phyloP scores from a whole-genome alignment of 1,139 yeast species.

The Barnettozyma hawaiiensis region DNA sequence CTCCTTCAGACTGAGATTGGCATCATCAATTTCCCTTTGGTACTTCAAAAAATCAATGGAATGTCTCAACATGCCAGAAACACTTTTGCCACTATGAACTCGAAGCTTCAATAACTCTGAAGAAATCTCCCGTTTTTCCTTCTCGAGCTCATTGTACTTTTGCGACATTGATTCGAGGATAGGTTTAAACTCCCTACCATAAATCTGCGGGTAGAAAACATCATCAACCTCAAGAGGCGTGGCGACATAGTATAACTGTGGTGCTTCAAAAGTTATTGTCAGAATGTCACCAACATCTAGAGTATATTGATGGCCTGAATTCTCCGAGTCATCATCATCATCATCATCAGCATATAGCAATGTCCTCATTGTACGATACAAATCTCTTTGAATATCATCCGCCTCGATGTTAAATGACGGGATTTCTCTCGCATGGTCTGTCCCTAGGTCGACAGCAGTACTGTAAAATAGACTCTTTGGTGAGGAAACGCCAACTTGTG shows the following conservation, averaged over 20 bases:
- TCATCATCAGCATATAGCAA: constrained; percentile 28
- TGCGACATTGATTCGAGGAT: constrained; percentile 20
- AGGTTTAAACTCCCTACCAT: constrained; percentile 29
- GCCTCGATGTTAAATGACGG: constrained; percentile 31
- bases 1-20: constrained; percentile 5
- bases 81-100: constrained; percentile 32
- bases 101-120: constrained; percentile 26
- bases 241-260: constrained; percentile 26
- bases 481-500: constrained; percentile 16
- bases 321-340: constrained; percentile 23
- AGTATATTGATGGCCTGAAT: constrained; percentile 15
- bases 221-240: constrained; percentile 32
- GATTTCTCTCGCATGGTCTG: constrained; percentile 13
- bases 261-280: constrained; percentile 34
- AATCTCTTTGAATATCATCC: constrained; percentile 23
- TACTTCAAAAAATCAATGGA: constrained; percentile 25
- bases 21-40: constrained; percentile 14
- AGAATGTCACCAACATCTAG: constrained; percentile 33
- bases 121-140: constrained; percentile 22
- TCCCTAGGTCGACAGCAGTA: constrained; percentile 16
- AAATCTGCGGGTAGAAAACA: constrained; percentile 42
- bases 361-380: constrained; percentile 31
- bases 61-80: constrained; percentile 28
- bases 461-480: constrained; percentile 12
- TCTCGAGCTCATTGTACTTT: constrained; percentile 20